phyloP scores from a whole-genome alignment of 2,329 filamentous ascomycete genomes.

The Ascochyta viciae-villosae region DNA sequence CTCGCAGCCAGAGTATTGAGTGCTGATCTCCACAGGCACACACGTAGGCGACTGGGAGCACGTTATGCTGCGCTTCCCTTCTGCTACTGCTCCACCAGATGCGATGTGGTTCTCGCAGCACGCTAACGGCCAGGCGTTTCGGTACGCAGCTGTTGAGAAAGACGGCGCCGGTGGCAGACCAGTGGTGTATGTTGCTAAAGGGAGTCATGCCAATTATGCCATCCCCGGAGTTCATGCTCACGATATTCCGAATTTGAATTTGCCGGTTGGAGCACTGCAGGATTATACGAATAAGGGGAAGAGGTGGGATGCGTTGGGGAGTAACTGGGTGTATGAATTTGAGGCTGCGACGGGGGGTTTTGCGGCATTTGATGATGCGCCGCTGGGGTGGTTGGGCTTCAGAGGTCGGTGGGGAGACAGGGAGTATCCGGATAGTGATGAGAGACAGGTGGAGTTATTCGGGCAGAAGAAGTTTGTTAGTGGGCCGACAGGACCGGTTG shows the following conservation, averaged over 20 bases:
- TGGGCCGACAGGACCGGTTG: conserved; percentile 68
- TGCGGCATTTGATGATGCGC: conserved; percentile 56
- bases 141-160: conserved; percentile 60
- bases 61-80: conserved; percentile 69
- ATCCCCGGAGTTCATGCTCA: conserved; percentile 67
- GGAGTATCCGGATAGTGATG: conserved; percentile 61
- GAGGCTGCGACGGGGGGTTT: conserved; percentile 53
- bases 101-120: conserved; percentile 71
- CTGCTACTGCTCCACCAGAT: conserved; percentile 57
- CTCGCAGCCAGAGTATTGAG: too few relatives aligned
- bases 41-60: conserved; percentile 74
- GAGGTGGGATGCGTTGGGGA: conserved; percentile 67
- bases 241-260: conserved; percentile 66
- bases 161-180: conserved; percentile 65
- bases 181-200: conserved; percentile 65
- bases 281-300: conserved; percentile 63
- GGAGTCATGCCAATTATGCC: conserved; percentile 71
- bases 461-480: conserved; percentile 58
- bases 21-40: conserved; percentile 47
- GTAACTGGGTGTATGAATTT: conserved; percentile 64
- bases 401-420: conserved; percentile 69
- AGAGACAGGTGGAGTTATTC: conserved; percentile 56
- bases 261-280: conserved; percentile 60
- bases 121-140: conserved; percentile 67
- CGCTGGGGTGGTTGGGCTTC: conserved; percentile 64